Conservation (phyloP, 345 rosid genomes). For the Brassica rapa region DNA sequence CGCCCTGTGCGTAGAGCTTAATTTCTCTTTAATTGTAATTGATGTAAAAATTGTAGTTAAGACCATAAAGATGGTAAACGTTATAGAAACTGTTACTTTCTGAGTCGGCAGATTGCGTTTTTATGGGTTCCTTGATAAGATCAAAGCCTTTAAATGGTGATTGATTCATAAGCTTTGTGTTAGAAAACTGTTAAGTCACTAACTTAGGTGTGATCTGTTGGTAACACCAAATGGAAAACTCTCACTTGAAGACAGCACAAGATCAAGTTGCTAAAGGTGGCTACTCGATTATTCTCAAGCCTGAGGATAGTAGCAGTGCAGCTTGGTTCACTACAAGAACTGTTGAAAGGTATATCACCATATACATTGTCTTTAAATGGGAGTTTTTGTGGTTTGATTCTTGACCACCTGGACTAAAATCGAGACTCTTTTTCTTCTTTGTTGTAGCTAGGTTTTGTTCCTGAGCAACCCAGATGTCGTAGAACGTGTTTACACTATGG, state of each 20-base stretch:
- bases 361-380: not conserved
- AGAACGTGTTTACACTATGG: too few relatives aligned
- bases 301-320: slow-evolving; percentile 52
- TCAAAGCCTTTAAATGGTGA: not conserved
- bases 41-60: too few relatives aligned
- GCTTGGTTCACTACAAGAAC: slow-evolving; percentile 89
- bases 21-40: too few relatives aligned
- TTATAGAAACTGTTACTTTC: too few relatives aligned
- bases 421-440: not conserved
- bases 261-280: slow-evolving; percentile 87
- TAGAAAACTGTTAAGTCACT: too few relatives aligned
- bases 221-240: slow-evolving; percentile 77
- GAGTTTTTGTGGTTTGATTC: not conserved
- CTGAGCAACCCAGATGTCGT: too few relatives aligned
- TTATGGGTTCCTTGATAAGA: not conserved
- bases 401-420: too few relatives aligned
- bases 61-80: too few relatives aligned
- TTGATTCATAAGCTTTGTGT: too few relatives aligned
- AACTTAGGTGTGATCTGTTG: slow-evolving; percentile 73
- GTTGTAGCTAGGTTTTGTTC: not conserved
- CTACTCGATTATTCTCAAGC: slow-evolving; percentile 82
- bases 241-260: slow-evolving; percentile 81
- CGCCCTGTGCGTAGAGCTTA: too few relatives aligned
- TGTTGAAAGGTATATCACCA: slow-evolving; percentile 58
- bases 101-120: not conserved